phyloP scores from a whole-genome alignment of 306 rosid species.

The Vigna unguiculata region DNA sequence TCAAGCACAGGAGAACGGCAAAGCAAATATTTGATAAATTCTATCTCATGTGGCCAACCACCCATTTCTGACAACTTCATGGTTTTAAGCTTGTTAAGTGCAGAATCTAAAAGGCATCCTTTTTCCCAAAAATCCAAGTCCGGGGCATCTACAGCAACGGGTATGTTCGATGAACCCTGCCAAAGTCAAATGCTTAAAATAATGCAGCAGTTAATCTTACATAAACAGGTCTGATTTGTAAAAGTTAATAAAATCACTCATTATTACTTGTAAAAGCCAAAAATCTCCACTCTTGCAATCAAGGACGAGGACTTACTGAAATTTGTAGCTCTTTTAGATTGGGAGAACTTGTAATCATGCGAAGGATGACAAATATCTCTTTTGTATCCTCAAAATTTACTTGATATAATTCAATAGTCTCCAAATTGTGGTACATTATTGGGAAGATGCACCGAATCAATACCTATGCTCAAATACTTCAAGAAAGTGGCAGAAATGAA shows the following conservation, averaged over 20 bases:
- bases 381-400: conserved; percentile 94
- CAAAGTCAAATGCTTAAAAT: conserved; percentile 33
- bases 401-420: conserved; percentile 76
- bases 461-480: conserved; percentile 93
- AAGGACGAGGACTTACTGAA: conserved; percentile 64
- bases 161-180: conserved; percentile 73
- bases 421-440: conserved; percentile 63
- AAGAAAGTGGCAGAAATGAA: conserved; percentile 34
- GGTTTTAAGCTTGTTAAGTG: conserved; percentile 60
- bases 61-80: conserved; percentile 81
- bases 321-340: conserved; percentile 82
- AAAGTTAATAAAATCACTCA: conserved; percentile 17
- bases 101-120: conserved; percentile 54
- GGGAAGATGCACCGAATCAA: conserved; percentile 56
- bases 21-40: conserved; percentile 76
- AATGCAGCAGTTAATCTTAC: conserved; percentile 10
- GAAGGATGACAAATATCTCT: conserved; percentile 87
- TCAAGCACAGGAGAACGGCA: conserved; percentile 73
- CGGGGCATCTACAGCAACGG: conserved; percentile 55
- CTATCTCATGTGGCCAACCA: conserved; percentile 82
- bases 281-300: neutral
- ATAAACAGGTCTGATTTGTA: conserved; percentile 15
- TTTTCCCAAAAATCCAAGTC: conserved; percentile 82
- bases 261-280: neutral
- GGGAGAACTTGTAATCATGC: conserved; percentile 81